Base-by-base conservation (phyloP, 148 eudicot genomes). In the Vaccinium vitisidaea region DNA sequence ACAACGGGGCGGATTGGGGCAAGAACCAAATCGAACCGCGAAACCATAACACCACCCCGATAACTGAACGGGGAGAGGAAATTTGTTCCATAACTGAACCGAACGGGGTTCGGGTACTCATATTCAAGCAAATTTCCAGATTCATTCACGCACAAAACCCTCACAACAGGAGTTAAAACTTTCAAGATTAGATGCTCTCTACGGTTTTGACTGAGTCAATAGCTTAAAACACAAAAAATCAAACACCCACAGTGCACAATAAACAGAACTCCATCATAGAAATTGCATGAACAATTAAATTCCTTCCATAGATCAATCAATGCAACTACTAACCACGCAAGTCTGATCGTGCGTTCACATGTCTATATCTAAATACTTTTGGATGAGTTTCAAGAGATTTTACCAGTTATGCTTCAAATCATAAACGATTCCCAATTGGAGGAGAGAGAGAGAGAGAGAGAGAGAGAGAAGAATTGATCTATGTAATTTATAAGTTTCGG, bases 361-460 rank as follows among this genome's bases (percentile, higher is more conserved):
- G 6, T 6, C 52, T 49, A 25, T 3, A 30, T 30, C 18, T 27
- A 32, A 48, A 30, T 36, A 25, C 19, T 10, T 6, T 23, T 13
- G 18, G 70, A 4, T 36, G 36, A 80, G 61, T 30, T 56, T 21
- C 15, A 43, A 63, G 39, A 46, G 48, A 79, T n/a, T 65, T 70
- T 82, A 82, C 84, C 50, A 46, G 49, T 46, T 25, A 36, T 18
- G 84, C 78, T 86, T 80, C 81, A 63, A 80, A 87, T 85, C 84
- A 83, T 71, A 1, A 4, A 21, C 21, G 46, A 75, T 36, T 63
- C 55, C 32, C 32, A 82, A 83, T 79, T 56, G 55, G 32, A 52
- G 8, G 7, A 59, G 65, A 59, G 43, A 32, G 53, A 53, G 76
- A 80, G 71, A 32, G 53, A 53, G 76, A 80, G 71, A 77, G 82